Evolutionary conservation across 805 yeast genomes (phyloP), one percentile per base, ranked within the genome.

Genomic region (Wickerhamomyces alni): DNA sequence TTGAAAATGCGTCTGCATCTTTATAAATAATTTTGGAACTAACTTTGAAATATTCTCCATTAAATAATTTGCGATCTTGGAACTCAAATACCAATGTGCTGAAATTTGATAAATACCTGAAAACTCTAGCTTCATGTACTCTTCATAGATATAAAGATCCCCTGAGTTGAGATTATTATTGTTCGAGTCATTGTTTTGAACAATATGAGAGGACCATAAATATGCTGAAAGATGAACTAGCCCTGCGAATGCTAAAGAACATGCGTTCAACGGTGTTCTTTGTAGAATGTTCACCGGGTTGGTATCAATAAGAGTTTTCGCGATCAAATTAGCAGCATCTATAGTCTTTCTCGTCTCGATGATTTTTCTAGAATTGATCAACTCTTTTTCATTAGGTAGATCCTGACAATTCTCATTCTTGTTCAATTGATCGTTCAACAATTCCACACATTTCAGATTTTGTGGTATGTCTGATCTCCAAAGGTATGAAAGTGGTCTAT

Each of bases 291-390:
- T 57, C 1, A 69, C 54, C 0, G 77, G 68, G 42, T 66, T 66
- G 2, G 77, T 70, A 43, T 73, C 77, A 10, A 74, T 61, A 8
- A 74, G 54, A 1, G 70, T 54, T 40, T 63, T 67, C 2, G 72
- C 69, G 17, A 74, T 69, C 16, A 72, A 58, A 30, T 72, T 70
- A 2, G 80, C 79, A 17, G 77, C 73, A 37, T 70, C 77, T 17
- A 74, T 73, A 1, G 78, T 72, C 45, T 72, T 72, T 45, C 76
- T 61, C 0, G 80, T 74, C 45, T 72, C 79, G 28, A 73, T 66
- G 25, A 70, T 66, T 43, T 72, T 70, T 38, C 69, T 57, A 1
- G 75, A 62, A 43, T 66, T 72, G 21, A 63, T 60, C 33, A 59
- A 55, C 21, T 57, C 63, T 41, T 59, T 62, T 12, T 50, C 49